These are phyloP conservation scores for Fusarium chaquense DNA, from an alignment of 2,329 filamentous ascomycete species.

Conservation along the genomic window DNA sequence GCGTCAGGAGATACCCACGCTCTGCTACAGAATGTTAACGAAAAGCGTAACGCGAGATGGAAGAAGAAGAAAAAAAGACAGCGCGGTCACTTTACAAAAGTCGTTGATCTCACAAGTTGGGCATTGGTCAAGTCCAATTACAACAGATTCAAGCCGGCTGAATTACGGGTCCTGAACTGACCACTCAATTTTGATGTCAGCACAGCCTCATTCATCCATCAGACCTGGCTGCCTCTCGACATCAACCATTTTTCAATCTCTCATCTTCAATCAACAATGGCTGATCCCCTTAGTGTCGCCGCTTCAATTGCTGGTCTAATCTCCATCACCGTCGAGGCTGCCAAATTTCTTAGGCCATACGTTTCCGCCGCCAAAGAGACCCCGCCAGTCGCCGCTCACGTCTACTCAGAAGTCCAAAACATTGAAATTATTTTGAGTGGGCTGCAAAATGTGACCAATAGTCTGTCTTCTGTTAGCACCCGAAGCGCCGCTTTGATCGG, in stretches of 20 bases:
- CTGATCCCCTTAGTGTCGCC: slow-evolving; percentile 23
- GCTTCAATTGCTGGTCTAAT: slow-evolving; percentile 21
- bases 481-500: not conserved
- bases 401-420: slow-evolving; percentile 26
- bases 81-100: too few species aligned
- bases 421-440: slow-evolving; percentile 13
- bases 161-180: not conserved
- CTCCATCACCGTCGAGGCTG: not conserved
- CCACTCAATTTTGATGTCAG: not conserved
- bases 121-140: not conserved
- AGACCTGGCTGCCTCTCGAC: not conserved
- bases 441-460: not conserved
- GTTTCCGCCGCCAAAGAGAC: slow-evolving; percentile 26
- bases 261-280: not conserved
- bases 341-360: slow-evolving; percentile 15
- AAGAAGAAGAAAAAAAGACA: too few species aligned
- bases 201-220: not conserved
- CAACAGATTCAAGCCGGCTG: not conserved
- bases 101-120: not conserved
- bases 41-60: too few species aligned
- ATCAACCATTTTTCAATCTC: not conserved
- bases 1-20: too few species aligned
- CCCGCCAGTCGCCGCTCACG: slow-evolving; percentile 13
- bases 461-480: accelerated
- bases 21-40: accelerated